Evolutionary conservation across 1,284 basidiomycete genomes (phyloP).

Genomic region (Tausonia pullulans): DNA sequence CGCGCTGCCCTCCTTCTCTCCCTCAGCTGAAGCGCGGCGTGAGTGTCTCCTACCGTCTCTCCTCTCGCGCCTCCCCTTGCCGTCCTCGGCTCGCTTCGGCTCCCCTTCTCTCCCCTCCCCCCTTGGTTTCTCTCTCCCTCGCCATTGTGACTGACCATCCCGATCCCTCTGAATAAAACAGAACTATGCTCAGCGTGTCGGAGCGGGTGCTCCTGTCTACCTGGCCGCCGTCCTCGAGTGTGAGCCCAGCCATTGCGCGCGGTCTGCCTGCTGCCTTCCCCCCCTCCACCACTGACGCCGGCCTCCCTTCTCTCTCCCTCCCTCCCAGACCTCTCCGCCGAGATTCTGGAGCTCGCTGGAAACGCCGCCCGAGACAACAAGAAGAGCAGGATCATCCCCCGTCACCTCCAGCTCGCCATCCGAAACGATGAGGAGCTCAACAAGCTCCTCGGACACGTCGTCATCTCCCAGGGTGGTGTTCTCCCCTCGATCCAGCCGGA

Average conservation of each 20-base stretch:
- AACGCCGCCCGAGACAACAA: constrained; percentile 46
- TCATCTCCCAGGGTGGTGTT: constrained; percentile 74
- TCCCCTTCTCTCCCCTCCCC: constrained; percentile 24
- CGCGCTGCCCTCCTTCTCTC: no score
- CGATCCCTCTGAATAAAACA: constrained; percentile 21
- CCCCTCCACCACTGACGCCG: constrained; percentile 50
- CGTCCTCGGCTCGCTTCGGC: background rate
- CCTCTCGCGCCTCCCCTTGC: background rate
- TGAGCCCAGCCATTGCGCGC: constrained; percentile 7
- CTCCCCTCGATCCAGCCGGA: constrained; percentile 50
- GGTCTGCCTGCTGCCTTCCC: constrained; percentile 43
- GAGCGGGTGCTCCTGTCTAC: constrained; percentile 27
- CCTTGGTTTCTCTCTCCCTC: background rate
- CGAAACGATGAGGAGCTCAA: constrained; percentile 57
- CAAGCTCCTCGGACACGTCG: constrained; percentile 56
- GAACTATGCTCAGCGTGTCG: constrained; percentile 29
- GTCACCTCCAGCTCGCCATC: constrained; percentile 71
- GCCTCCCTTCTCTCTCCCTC: background rate
- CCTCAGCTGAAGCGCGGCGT: no score
- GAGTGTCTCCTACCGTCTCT: no score
- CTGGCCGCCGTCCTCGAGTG: constrained; percentile 26
- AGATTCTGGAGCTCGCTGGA: constrained; percentile 28
- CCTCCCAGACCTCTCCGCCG: constrained; percentile 36
- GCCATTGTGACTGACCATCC: background rate
- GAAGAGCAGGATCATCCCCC: constrained; percentile 67